phyloP scores from a whole-genome alignment of 2,329 filamentous ascomycete species.

The Colletotrichum eleusines region DNA sequence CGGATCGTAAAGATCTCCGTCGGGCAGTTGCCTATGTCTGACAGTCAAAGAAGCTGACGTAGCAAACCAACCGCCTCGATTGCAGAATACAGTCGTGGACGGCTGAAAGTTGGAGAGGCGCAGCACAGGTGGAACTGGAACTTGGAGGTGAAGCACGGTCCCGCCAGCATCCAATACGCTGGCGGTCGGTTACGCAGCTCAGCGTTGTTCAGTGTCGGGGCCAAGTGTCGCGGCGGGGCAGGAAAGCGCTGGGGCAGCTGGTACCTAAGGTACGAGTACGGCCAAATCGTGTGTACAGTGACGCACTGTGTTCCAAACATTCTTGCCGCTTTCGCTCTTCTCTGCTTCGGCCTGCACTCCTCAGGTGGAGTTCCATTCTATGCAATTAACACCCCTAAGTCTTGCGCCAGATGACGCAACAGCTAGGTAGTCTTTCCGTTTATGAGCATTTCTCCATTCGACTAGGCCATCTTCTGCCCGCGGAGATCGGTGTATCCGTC shows the following conservation, averaged over 20 bases:
- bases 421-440: background rate
- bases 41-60: slow-evolving; percentile 42
- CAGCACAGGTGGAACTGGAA: slow-evolving; percentile 42
- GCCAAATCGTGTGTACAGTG: background rate
- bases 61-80: slow-evolving; percentile 39
- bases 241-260: slow-evolving; percentile 29
- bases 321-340: slow-evolving; percentile 37
- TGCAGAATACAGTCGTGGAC: slow-evolving; percentile 35
- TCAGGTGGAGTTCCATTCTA: slow-evolving; percentile 16
- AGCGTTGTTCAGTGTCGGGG: slow-evolving; percentile 25
- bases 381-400: slow-evolving; percentile 22
- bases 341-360: slow-evolving; percentile 1
- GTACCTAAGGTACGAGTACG: slow-evolving; percentile 27
- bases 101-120: slow-evolving; percentile 38
- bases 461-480: slow-evolving; percentile 6
- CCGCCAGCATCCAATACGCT: slow-evolving; percentile 36
- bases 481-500: slow-evolving; percentile 18
- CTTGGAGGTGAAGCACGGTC: slow-evolving; percentile 42
- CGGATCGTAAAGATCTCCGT: slow-evolving; percentile 33
- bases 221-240: slow-evolving; percentile 41
- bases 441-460: background rate
- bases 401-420: slow-evolving; percentile 37
- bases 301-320: slow-evolving; percentile 25
- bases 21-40: slow-evolving; percentile 38
- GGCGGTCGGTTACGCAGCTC: slow-evolving; percentile 35